Base-by-base conservation (phyloP, 257 asterid species). In the Plantago ovata region DNA sequence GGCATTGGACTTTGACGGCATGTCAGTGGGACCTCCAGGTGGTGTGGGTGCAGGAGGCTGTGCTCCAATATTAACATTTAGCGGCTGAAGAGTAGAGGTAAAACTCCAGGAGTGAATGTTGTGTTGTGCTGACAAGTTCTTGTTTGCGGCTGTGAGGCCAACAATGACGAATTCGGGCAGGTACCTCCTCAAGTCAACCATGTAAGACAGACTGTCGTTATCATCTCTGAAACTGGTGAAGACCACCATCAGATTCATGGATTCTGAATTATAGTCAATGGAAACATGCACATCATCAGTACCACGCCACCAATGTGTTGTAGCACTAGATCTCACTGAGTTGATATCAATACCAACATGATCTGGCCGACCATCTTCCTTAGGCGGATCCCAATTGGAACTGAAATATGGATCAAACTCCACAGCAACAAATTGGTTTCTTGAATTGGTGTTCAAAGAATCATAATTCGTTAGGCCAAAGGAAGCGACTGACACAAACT, bases 271-370 rank as follows among this genome's bases (percentile, higher is more conserved):
- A 21, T 75, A 71, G 40, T 44, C 63, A 38, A 71, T 71, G 72
- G 61, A 62, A 19, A 69, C 77, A 11, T 67, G 53, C 7, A 43
- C 32, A 55, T 64, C 41, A 39, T 38, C 44, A 52, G 1, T 9
- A 16, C 13, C 22, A 40, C 57, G 49, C 32, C 2, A 0, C 81
- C 81, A 75, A 10, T 10, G 2, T 16, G 3, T 33, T 44, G 10
- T 23, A 3, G 6, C 10, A 16, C 8, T 61, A 15, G 79, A 74
- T 8, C 13, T 3, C 70, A 69, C 42, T 7, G 75, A 69, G 21
- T 63, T 67, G 22, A 75, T 10, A 52, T 76, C 60, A 22, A 79
- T 71, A 9, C 85, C 85, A 3, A 79, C 80, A 23, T 78, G 83
- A 8, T 43, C 3, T n/a, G n/a, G n/a, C n/a, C n/a, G n/a, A n/a